Base-by-base conservation (phyloP, 805 yeast genomes). In the Suhomyces canberraensis region DNA sequence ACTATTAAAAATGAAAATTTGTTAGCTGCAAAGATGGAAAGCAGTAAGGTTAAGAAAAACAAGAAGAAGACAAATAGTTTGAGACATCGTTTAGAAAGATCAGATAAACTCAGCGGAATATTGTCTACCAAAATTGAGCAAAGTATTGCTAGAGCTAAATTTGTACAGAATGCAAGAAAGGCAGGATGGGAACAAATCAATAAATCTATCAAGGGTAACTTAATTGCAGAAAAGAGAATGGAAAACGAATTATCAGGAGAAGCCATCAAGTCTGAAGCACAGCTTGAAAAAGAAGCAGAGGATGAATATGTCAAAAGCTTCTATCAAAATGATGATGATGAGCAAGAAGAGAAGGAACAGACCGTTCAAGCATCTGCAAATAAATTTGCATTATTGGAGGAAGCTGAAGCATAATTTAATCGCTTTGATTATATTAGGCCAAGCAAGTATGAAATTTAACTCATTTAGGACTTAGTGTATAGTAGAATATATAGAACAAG, bases 111-210 rank as follows among this genome's bases (percentile, higher is more conserved):
- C 17, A 71, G 70, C 18, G 85, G 82, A 22, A 71, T 73, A 32
- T 62, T 82, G 35, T 71, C 77, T 14, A 71, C 75, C 29, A 84
- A 82, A 54, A 81, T 83, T 27, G 75, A 75, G 45, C 78, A 76
- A 47, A 78, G 87, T 45, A 74, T 80, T 18, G 71, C 72, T 31
- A 73, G 87, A 51, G 81, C 86, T 16, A 79, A 70, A 48, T 75
- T 66, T 46, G 78, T 83, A 19, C 82, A 77, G 48, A 63, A 58
- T 15, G 69, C 82, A 8, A 71, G 93, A 58, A 83, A 81, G 55
- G 63, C 85, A 0, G 81, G 78, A 11, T 84, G 91, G 93, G 89
- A 82, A 33, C 63, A 69, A 29, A 80, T 81, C 37, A 84, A 82
- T 52, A 65, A 73, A 40, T 56, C 58, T 20, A 56, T 58, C 18